phyloP scores from a whole-genome alignment of 1,139 yeast genomes.

The Taphrina pruni region DNA sequence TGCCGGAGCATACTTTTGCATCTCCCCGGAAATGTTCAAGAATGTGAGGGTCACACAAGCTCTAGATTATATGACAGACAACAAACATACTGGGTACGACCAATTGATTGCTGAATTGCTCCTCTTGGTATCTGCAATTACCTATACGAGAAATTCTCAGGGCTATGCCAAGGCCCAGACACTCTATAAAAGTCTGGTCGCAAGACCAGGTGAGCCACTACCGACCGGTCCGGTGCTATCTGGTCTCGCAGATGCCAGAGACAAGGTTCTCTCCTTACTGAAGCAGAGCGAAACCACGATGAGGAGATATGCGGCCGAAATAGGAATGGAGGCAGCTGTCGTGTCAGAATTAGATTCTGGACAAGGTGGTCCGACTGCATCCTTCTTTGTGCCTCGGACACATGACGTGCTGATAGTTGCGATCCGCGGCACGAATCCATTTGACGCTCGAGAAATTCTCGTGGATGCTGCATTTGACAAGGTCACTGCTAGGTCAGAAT shows the following conservation, averaged over 20 bases:
- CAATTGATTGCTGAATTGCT: conserved; percentile 24
- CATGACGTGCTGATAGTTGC: conserved; percentile 26
- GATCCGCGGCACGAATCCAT: conserved; percentile 34
- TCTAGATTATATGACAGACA: background rate
- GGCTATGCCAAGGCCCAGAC: conserved; percentile 12
- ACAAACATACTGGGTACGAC: background rate
- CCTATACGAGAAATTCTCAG: conserved; percentile 17
- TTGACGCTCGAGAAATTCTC: conserved; percentile 25
- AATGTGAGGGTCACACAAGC: background rate
- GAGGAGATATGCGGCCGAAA: background rate
- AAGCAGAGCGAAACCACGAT: conserved; percentile 5
- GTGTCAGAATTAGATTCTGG: conserved; percentile 36
- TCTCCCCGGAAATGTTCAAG: background rate
- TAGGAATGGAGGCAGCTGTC: conserved; percentile 8
- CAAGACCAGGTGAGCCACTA: background rate
- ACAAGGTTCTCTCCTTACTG: background rate
- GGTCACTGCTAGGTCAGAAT: background rate
- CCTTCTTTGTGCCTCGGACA: conserved; percentile 9
- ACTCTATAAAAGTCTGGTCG: conserved; percentile 3
- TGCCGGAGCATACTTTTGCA: background rate
- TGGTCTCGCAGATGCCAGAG: background rate
- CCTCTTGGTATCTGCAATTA: conserved; percentile 22
- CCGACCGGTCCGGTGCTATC: conserved; percentile 7
- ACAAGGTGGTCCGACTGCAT: conserved; percentile 32
- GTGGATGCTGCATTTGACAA: conserved; percentile 32